These are phyloP conservation scores for Rutstroemia sp. DNA, from an alignment of 2,329 filamentous ascomycete species.

Conservation along the genomic window DNA sequence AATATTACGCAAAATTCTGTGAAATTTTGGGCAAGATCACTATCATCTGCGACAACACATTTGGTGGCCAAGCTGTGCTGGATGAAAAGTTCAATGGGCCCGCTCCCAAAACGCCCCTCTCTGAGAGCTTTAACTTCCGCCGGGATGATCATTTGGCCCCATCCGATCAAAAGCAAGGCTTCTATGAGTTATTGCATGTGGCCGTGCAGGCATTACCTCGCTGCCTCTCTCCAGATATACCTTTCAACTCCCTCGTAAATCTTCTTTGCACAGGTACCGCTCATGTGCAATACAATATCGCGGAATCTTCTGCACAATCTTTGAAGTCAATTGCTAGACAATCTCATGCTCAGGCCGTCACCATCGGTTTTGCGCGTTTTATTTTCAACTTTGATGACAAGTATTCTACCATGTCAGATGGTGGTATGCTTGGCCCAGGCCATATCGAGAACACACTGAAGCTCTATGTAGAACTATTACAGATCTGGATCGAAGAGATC, in stretches of 20 bases:
- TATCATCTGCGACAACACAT: constrained; percentile 92
- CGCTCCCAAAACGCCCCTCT: constrained; percentile 87
- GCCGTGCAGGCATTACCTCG: constrained; percentile 91
- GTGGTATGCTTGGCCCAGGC: constrained; percentile 85
- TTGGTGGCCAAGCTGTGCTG: constrained; percentile 88
- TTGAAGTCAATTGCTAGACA: constrained; percentile 93
- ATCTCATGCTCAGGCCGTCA: constrained; percentile 88
- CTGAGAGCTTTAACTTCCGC: constrained; percentile 89
- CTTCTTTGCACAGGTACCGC: constrained; percentile 93
- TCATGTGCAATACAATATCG: constrained; percentile 88
- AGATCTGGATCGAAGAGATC: constrained; percentile 98
- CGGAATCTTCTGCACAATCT: constrained; percentile 83
- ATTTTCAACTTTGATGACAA: constrained; percentile 98
- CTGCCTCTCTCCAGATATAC: constrained; percentile 85
- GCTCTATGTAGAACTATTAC: constrained; percentile 85
- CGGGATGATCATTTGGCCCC: constrained; percentile 68
- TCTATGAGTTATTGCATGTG: constrained; percentile 92
- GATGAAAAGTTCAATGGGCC: constrained; percentile 90
- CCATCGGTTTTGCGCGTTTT: constrained; percentile 91
- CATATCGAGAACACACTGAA: constrained; percentile 93
- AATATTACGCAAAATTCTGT: constrained; percentile 86
- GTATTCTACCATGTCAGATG: constrained; percentile 96
- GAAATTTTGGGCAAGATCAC: constrained; percentile 94
- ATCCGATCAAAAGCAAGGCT: constrained; percentile 82
- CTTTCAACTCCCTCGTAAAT: constrained; percentile 90